Evolutionary conservation across 1,284 basidiomycete genomes (phyloP), one percentile per base, ranked within the genome.

Genomic region (Sporisorium reilianum): DNA sequence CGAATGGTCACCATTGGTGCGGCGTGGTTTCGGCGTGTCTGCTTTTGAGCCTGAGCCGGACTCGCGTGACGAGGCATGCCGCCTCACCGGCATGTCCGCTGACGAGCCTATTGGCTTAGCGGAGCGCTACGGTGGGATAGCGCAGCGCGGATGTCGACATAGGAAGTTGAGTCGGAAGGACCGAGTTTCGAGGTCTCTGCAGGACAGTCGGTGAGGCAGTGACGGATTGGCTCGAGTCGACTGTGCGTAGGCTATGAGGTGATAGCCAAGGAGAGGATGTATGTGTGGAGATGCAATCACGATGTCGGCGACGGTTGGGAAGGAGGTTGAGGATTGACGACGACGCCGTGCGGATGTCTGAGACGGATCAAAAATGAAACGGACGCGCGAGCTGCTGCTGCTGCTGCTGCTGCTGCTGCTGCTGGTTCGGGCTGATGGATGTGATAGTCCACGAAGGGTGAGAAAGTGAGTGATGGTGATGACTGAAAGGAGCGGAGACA

Each of bases 71-170:
- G 48, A 14, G 45, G 42, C 48, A 46, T 53, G 48, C 26, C 52
- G 60, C 48, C 56, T 54, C 48, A 63, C 55, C n/a, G 66, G 66
- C 66, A 69, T 69, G 55, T 12, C 34, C 28, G 44, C 38, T 52
- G 36, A 41, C n/a, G 26, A 41, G 38, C 23, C 40, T 38, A 48
- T 8, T 51, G 48, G 60, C 60, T 55, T 48, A 64, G 56, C 48
- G 20, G 42, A 55, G 66, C 60, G 53, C 60, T 59, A 36, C 14
- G 18, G 34, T 34, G 7, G 9, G 28, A 25, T 9, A 53, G 53
- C 46, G 53, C 52, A 32, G 32, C 38, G 46, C 46, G 11, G 26
- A 16, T 52, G 42, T 26, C 60, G 56, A 59, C 60, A 69, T 64
- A 42, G 51, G 66, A 38, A 23, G 50, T 12, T 16, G 42, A 41